These are phyloP conservation scores for Hyaloperonospora arabidopsidis DNA, from an alignment of 352 stramenopile species.

Conservation along the genomic window DNA sequence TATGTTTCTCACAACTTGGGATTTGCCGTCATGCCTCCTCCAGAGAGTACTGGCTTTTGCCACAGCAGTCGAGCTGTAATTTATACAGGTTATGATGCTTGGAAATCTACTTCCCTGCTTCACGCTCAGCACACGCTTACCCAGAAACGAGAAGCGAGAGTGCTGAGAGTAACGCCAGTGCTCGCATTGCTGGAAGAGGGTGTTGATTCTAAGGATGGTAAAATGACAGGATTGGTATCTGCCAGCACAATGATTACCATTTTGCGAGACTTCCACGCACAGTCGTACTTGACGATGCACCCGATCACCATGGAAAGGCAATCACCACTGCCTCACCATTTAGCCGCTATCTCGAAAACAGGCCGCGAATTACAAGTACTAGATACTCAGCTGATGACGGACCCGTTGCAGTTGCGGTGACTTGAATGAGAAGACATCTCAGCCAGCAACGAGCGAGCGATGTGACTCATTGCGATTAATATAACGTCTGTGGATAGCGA, in stretches of 20 bases:
- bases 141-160: constrained; percentile 22
- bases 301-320: constrained; percentile 53
- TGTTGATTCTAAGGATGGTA: constrained; percentile 17
- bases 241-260: constrained; percentile 31
- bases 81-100: constrained; percentile 25
- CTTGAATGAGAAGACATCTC: constrained; percentile 7
- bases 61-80: constrained; percentile 28
- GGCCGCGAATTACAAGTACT: constrained; percentile 29
- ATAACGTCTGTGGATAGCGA: too few species aligned
- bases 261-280: constrained; percentile 48
- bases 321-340: constrained; percentile 54
- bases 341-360: constrained; percentile 37
- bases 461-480: too few species aligned
- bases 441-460: too few species aligned
- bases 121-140: constrained; percentile 15
- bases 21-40: constrained; percentile 35
- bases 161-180: constrained; percentile 34
- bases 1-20: constrained; percentile 29
- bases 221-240: constrained; percentile 15
- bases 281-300: constrained; percentile 74
- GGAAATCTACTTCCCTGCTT: constrained; percentile 29
- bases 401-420: constrained; percentile 34
- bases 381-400: constrained; percentile 26
- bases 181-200: constrained; percentile 27
- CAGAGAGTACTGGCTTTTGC: constrained; percentile 17